Conservation (phyloP, 1,284 basidiomycete species). For the Rhizopogon parksii region DNA sequence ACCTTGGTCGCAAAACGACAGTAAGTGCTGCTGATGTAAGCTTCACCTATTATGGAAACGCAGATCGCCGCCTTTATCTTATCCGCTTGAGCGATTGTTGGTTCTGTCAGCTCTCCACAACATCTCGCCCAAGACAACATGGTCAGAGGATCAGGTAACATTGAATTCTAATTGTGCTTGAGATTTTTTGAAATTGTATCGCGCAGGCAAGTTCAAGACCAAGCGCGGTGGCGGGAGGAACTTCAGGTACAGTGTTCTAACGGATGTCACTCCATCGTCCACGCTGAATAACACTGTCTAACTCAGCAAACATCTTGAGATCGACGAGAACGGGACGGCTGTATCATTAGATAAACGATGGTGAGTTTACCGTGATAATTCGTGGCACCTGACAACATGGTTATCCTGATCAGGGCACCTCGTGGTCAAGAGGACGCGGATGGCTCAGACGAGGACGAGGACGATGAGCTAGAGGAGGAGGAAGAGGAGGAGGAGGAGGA, state of each 20-base stretch:
- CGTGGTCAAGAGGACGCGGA: constrained; percentile 18
- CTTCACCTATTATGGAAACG: neutral
- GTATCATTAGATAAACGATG: constrained; percentile 41
- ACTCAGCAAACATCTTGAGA: constrained; percentile 48
- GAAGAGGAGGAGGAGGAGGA: constrained; percentile 30
- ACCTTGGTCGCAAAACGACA: neutral
- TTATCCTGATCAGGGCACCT: constrained; percentile 8
- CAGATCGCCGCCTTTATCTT: constrained; percentile 2
- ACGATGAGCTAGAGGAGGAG: constrained; percentile 28
- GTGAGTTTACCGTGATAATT: constrained; percentile 26
- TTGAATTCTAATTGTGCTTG: neutral
- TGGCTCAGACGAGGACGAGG: constrained; percentile 31
- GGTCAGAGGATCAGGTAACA: constrained; percentile 51
- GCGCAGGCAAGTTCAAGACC: constrained; percentile 72
- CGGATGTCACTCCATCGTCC: constrained; percentile 9
- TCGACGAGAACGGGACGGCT: constrained; percentile 59
- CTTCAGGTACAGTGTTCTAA: constrained; percentile 49
- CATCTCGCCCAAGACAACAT: constrained; percentile 27
- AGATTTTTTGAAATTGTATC: neutral
- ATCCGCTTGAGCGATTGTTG: neutral
- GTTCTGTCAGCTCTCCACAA: neutral
- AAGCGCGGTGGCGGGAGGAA: constrained; percentile 81
- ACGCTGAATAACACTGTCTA: constrained; percentile 4
- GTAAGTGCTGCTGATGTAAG: constrained; percentile 13
- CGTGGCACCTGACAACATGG: constrained; percentile 5